These are phyloP conservation scores for Paecilomyces niveus DNA, from an alignment of 2,329 filamentous ascomycete species.

Conservation along the genomic window DNA sequence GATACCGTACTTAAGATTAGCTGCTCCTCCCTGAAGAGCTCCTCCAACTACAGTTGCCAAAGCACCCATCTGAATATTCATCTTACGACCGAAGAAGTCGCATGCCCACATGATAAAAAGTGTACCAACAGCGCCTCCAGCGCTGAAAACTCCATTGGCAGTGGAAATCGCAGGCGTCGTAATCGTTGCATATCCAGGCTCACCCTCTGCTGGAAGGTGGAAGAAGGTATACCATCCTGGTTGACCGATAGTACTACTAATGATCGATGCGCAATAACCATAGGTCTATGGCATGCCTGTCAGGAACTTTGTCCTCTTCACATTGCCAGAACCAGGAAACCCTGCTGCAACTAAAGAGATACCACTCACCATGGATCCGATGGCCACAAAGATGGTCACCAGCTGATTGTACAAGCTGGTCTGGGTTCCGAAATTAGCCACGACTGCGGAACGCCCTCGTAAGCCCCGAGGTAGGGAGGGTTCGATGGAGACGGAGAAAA, in stretches of 20 bases:
- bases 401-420: constrained; percentile 32
- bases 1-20: constrained; percentile 34
- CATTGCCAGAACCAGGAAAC: neutral
- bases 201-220: constrained; percentile 36
- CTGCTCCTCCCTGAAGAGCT: constrained; percentile 40
- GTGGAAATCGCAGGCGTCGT: constrained; percentile 44
- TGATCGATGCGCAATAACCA: constrained; percentile 46
- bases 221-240: constrained; percentile 48
- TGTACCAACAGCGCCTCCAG: constrained; percentile 42
- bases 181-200: constrained; percentile 39
- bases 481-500: neutral
- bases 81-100: constrained; percentile 37
- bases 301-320: neutral
- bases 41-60: constrained; percentile 41
- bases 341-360: neutral
- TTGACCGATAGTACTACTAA: constrained; percentile 47
- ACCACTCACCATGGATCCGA: constrained; percentile 32
- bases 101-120: constrained; percentile 47
- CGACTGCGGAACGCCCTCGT: constrained; percentile 2
- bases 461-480: neutral
- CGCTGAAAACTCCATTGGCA: constrained; percentile 43
- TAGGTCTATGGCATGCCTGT: constrained; percentile 35
- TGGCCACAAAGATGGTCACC: constrained; percentile 32
- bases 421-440: constrained; percentile 27
- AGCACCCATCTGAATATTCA: constrained; percentile 42